Conservation (phyloP, 148 eudicot genomes). For the Cornus florida region DNA sequence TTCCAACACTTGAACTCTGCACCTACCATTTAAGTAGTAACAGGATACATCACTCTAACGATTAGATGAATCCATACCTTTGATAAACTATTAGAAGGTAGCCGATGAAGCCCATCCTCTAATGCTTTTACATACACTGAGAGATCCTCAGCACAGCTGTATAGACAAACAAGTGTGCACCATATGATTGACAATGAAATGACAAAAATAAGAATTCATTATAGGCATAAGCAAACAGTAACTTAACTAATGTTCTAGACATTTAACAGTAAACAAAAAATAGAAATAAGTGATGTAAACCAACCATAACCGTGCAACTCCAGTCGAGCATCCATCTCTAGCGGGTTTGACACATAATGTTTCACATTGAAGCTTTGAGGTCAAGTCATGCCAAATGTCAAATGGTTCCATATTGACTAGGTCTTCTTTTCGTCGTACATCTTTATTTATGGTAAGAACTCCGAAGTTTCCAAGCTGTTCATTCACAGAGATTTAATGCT, state of each 20-base stretch:
- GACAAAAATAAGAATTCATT: slow-evolving; percentile 7
- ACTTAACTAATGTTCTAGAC: neutral
- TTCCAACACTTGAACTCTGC: no score
- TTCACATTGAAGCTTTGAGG: slow-evolving; percentile 60
- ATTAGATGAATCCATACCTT: slow-evolving; percentile 44
- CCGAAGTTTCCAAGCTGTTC: slow-evolving; percentile 68
- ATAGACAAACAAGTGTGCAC: slow-evolving; percentile 7
- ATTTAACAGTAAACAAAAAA: slow-evolving; percentile 10
- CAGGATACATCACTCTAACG: neutral
- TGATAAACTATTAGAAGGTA: slow-evolving; percentile 79
- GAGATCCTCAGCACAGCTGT: slow-evolving; percentile 71
- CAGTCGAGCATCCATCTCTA: slow-evolving; percentile 95
- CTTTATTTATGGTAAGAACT: slow-evolving; percentile 78
- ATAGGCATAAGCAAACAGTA: neutral
- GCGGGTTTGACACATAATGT: slow-evolving; percentile 83
- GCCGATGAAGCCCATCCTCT: slow-evolving; percentile 54
- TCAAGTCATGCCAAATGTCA: slow-evolving; percentile 64
- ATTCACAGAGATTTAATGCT: slow-evolving; percentile 13
- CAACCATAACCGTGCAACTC: slow-evolving; percentile 89
- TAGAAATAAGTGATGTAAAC: slow-evolving; percentile 15
- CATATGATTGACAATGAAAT: slow-evolving; percentile 9
- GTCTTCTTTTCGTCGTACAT: slow-evolving; percentile 51
- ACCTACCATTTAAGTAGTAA: neutral
- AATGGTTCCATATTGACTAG: slow-evolving; percentile 38
- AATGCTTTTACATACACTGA: slow-evolving; percentile 67